A percentile compares a stretch with the other conserved stretches of the same genome.
phyloP scores from a whole-genome alignment of 2,329 filamentous ascomycete genomes.

The Aspergillus flavus region DNA sequence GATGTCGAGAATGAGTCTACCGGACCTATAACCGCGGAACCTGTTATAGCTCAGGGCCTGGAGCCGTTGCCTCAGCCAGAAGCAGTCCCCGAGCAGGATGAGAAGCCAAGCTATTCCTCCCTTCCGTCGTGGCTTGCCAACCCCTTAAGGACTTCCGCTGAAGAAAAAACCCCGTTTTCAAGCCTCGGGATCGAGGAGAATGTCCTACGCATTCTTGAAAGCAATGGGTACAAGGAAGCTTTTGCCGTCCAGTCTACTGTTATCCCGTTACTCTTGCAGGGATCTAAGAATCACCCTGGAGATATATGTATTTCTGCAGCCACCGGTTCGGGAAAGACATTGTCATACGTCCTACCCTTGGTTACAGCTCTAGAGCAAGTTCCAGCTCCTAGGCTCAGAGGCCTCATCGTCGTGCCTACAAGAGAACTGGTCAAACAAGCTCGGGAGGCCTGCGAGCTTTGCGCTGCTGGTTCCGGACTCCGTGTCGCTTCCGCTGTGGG shows the following conservation, averaged over 20 bases:
- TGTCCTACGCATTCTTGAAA: slow-evolving; percentile 63
- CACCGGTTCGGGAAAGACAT: slow-evolving; percentile 92
- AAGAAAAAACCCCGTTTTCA: slow-evolving; percentile 63
- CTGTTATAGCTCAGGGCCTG: slow-evolving; percentile 58
- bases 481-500: slow-evolving; percentile 83
- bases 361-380: slow-evolving; percentile 72
- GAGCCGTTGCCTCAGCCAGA: slow-evolving; percentile 76
- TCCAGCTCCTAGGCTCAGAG: slow-evolving; percentile 68
- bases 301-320: slow-evolving; percentile 90
- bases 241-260: slow-evolving; percentile 80
- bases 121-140: slow-evolving; percentile 79
- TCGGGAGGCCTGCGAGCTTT: slow-evolving; percentile 74
- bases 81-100: slow-evolving; percentile 58
- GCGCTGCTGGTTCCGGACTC: slow-evolving; percentile 70
- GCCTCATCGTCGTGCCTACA: slow-evolving; percentile 85
- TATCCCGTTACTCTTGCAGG: slow-evolving; percentile 75
- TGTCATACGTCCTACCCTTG: slow-evolving; percentile 87
- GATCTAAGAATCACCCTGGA: slow-evolving; percentile 62
- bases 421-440: slow-evolving; percentile 88
- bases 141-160: slow-evolving; percentile 69
- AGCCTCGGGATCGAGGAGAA: slow-evolving; percentile 65
- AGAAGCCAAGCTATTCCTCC: slow-evolving; percentile 71
- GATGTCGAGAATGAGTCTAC: slow-evolving; percentile 13
- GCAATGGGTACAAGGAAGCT: slow-evolving; percentile 70
- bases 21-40: slow-evolving; percentile 24